These are phyloP conservation scores for Omphalotus guepiniiformis DNA, from an alignment of 768 basidiomycete genomes.

Conservation along the genomic window DNA sequence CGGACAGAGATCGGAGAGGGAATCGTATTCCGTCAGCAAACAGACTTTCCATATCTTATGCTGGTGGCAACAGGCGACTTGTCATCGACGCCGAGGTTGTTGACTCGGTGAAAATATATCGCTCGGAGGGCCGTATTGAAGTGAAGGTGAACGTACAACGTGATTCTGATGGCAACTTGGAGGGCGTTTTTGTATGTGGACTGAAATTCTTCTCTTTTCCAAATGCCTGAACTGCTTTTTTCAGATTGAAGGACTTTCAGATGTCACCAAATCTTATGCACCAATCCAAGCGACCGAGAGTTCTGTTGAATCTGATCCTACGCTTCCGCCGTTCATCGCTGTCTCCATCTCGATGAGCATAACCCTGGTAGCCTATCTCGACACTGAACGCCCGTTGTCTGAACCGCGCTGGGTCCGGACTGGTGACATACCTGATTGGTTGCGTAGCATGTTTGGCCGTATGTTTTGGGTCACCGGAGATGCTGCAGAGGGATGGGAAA, in stretches of 20 bases:
- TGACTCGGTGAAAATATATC: conserved; percentile 72
- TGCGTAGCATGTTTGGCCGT: conserved; percentile 80
- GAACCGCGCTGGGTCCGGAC: conserved; percentile 97
- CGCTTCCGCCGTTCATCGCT: conserved; percentile 71
- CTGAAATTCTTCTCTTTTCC: conserved; percentile 5
- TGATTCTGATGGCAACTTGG: conserved; percentile 52
- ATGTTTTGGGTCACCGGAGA: conserved; percentile 86
- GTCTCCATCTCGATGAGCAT: conserved; percentile 48
- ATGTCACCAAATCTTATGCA: conserved; percentile 66
- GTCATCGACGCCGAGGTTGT: conserved; percentile 89
- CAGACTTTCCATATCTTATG: conserved; percentile 93
- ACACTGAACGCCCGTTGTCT: conserved; percentile 83
- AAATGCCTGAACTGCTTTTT: conserved; percentile 13
- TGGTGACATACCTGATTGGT: conserved; percentile 93
- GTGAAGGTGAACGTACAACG: conserved; percentile 60
- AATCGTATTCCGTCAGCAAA: conserved; percentile 66
- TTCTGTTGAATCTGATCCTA: conserved; percentile 46
- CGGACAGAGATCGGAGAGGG: conserved; percentile 33
- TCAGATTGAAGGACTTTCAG: conserved; percentile 73
- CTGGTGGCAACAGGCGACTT: conserved; percentile 79
- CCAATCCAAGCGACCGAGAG: conserved; percentile 48
- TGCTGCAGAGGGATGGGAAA: conserved; percentile 89
- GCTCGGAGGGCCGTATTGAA: conserved; percentile 84
- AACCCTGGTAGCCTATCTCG: conserved; percentile 74
- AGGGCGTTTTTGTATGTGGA: conserved; percentile 69